A percentile compares a stretch with the other conserved stretches of the same genome.
Evolutionary conservation across 2,329 filamentous ascomycete genomes (phyloP).

Genomic region (Trichoderma sp.): DNA sequence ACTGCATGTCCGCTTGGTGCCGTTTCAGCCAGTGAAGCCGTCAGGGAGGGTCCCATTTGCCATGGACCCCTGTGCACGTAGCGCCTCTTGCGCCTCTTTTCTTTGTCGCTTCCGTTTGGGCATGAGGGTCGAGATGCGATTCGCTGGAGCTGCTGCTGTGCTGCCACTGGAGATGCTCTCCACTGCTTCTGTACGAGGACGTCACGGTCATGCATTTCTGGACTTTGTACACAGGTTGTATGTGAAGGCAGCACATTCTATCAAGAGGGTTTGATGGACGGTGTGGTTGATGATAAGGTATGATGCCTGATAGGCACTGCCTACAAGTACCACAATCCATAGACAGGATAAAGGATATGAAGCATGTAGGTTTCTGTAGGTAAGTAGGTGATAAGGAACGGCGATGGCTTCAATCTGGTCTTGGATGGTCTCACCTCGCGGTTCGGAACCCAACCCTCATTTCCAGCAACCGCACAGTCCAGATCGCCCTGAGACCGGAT

Average conservation of each 20-base stretch:
- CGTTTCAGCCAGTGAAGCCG: slow-evolving; percentile 4
- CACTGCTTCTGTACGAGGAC: not conserved
- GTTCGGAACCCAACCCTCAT: not conserved
- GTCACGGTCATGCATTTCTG: too few species aligned
- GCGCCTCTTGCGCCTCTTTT: slow-evolving; percentile 13
- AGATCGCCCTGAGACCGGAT: not conserved
- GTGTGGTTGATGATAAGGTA: too few species aligned
- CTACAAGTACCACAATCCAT: too few species aligned
- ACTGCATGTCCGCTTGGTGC: not conserved
- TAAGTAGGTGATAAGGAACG: too few species aligned
- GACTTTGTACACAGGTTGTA: too few species aligned
- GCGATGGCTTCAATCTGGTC: not conserved
- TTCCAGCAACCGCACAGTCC: not conserved
- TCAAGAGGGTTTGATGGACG: too few species aligned
- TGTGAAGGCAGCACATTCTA: too few species aligned
- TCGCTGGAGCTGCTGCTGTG: not conserved
- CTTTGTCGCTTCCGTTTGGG: not conserved
- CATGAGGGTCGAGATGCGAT: not conserved
- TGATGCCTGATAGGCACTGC: too few species aligned
- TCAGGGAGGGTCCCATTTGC: too few species aligned
- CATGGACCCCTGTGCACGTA: too few species aligned
- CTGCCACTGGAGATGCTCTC: not conserved
- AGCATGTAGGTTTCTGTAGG: too few species aligned
- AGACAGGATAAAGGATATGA: too few species aligned
- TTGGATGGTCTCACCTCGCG: not conserved